Conservation (phyloP, 805 yeast species). For the Yamadazyma tumulicola region DNA sequence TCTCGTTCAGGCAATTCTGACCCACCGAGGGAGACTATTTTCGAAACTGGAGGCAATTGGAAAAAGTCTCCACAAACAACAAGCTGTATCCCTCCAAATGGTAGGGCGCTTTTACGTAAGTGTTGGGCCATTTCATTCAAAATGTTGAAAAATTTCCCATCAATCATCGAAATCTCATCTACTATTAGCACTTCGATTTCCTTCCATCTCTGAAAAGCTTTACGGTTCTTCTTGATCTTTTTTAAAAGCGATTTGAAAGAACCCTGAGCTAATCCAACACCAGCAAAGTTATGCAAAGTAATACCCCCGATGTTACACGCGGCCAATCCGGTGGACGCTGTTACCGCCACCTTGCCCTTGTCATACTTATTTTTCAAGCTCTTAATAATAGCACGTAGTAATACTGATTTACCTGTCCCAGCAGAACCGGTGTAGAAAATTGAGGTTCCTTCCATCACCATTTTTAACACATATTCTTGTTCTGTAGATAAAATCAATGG, state of each 20-base stretch:
- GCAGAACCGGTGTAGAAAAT: constrained; percentile 96
- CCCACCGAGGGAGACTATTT: constrained; percentile 21
- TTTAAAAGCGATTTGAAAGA: constrained; percentile 42
- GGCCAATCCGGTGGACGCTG: constrained; percentile 84
- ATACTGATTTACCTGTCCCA: constrained; percentile 94
- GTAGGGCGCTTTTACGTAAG: constrained; percentile 42
- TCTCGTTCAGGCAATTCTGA: constrained; percentile 17
- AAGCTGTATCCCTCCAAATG: constrained; percentile 81
- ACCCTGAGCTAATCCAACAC: constrained; percentile 71
- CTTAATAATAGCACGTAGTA: constrained; percentile 63
- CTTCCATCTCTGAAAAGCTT: constrained; percentile 53
- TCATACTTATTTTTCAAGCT: constrained; percentile 45
- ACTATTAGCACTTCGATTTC: constrained; percentile 56
- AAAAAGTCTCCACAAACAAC: constrained; percentile 79
- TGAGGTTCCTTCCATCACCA: constrained; percentile 62
- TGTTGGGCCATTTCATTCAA: constrained; percentile 56
- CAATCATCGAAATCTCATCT: constrained; percentile 82
- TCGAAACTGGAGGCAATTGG: constrained; percentile 73
- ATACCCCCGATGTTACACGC: constrained; percentile 80
- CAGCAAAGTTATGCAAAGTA: constrained; percentile 73
- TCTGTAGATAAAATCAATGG: constrained; percentile 46
- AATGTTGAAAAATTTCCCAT: constrained; percentile 63
- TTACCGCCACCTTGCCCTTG: constrained; percentile 58
- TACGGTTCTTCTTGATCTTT: constrained; percentile 52
- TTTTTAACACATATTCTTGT: constrained; percentile 60